phyloP scores from a whole-genome alignment of 495 filamentous ascomycete species.

The Penicillium maclennaniae region DNA sequence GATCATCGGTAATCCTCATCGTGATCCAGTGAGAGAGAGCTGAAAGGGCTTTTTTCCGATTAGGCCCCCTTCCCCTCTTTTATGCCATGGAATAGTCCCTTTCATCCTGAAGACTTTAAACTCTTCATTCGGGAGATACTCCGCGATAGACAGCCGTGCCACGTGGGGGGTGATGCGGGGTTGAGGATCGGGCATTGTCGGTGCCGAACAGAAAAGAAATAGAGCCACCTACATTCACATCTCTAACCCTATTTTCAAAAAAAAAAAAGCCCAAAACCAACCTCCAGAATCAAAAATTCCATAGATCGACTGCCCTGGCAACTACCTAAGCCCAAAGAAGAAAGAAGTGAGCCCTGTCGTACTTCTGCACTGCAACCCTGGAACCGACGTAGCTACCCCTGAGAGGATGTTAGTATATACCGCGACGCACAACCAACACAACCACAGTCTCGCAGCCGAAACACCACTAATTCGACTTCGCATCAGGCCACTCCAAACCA shows the following conservation, averaged over 20 bases:
- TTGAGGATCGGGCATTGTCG: conserved; percentile 3
- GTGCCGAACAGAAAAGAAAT: background rate
- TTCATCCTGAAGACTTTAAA: background rate
- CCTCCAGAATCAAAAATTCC: too few species aligned
- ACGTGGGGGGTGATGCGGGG: conserved; percentile 12
- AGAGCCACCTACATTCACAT: background rate
- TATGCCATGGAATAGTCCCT: background rate
- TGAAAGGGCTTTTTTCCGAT: background rate
- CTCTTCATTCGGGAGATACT: background rate
- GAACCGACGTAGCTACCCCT: background rate
- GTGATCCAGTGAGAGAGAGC: background rate
- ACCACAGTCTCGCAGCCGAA: background rate
- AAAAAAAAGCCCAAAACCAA: too few species aligned
- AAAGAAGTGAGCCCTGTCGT: too few species aligned
- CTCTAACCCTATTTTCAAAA: background rate
- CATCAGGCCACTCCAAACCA: background rate
- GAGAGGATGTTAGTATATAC: background rate
- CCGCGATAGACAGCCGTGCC: background rate
- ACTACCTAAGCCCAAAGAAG: too few species aligned
- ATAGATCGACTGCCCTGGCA: too few species aligned
- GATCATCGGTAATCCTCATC: background rate
- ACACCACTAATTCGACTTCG: background rate
- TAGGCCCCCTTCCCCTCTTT: background rate
- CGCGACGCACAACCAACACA: background rate
- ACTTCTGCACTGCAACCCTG: background rate